Evolutionary conservation across 495 filamentous ascomycete species (phyloP).

Genomic region (Lophiostoma macrostomum): DNA sequence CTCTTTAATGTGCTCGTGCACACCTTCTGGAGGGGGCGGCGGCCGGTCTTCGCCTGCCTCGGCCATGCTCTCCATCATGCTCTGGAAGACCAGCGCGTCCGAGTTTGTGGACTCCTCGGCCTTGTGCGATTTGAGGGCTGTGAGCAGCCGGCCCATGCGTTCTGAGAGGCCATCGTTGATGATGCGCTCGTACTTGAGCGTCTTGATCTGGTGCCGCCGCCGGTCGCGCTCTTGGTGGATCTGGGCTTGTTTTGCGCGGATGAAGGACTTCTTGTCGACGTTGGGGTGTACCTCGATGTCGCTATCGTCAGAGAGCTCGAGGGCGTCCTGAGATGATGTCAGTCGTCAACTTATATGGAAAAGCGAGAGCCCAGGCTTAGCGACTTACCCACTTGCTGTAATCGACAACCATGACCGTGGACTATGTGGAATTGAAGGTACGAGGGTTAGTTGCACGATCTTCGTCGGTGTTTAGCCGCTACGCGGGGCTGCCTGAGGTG

Average conservation of each 20-base stretch:
- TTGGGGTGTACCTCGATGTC: constrained; percentile 99
- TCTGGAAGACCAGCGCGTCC: constrained; percentile 80
- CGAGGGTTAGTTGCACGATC: too few species aligned
- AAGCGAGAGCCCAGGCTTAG: constrained; percentile 25
- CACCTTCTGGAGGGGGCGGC: constrained; percentile 67
- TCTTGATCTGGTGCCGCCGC: constrained; percentile 83
- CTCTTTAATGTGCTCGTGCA: constrained; percentile 69
- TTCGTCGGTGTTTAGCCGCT: too few species aligned
- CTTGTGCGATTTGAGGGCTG: constrained; percentile 64
- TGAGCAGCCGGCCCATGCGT: constrained; percentile 76
- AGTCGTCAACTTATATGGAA: constrained; percentile 4
- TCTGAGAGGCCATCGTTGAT: constrained; percentile 87
- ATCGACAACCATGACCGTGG: constrained; percentile 69
- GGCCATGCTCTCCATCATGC: constrained; percentile 72
- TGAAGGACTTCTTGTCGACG: constrained; percentile 97
- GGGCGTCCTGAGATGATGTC: constrained; percentile 57
- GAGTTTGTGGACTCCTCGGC: constrained; percentile 52
- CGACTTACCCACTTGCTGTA: constrained; percentile 86
- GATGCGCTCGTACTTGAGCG: constrained; percentile 85
- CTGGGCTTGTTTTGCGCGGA: constrained; percentile 94
- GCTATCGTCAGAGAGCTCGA: constrained; percentile 96
- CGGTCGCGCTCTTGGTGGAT: constrained; percentile 86
- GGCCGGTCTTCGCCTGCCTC: constrained; percentile 69
- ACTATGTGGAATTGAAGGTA: too few species aligned
- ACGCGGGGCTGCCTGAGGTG: too few species aligned